Percentiles rank a stretch among this genome's conserved stretches.
These are phyloP conservation scores for Gracilaria gracilis DNA, from an alignment of 23 red algal species.

Conservation along the genomic window DNA sequence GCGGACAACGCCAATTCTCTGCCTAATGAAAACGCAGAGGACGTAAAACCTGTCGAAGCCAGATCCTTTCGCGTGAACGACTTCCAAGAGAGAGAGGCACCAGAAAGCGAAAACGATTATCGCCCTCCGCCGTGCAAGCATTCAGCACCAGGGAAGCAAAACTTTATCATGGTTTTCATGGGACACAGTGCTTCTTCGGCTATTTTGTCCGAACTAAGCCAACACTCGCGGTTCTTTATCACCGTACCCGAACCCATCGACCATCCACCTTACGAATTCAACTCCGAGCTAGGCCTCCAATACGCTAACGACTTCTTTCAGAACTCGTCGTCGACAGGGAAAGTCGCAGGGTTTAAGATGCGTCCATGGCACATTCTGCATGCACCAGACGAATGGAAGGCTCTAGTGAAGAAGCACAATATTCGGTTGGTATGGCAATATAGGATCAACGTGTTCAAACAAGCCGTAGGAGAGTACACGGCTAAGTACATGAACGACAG, in stretches of 20 bases:
- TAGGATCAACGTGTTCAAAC: constrained; percentile 57
- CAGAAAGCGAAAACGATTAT: not conserved
- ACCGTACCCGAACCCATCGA: constrained; percentile 55
- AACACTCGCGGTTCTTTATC: constrained; percentile 57
- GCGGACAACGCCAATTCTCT: not conserved
- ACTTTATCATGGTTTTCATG: constrained; percentile 75
- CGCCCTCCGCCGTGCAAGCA: constrained; percentile 20
- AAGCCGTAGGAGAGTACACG: constrained; percentile 63
- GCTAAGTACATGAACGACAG: constrained; percentile 53
- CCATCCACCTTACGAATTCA: constrained; percentile 39
- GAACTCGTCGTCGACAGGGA: constrained; percentile 6
- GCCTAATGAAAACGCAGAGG: not conserved
- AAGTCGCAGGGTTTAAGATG: constrained; percentile 63
- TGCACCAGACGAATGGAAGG: constrained; percentile 35
- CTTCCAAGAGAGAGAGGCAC: not conserved
- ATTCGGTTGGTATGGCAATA: constrained; percentile 66
- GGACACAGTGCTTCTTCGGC: constrained; percentile 71
- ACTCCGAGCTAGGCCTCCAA: constrained; percentile 18
- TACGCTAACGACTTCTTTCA: constrained; percentile 52
- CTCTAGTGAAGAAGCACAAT: constrained; percentile 30
- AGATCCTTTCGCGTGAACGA: not conserved
- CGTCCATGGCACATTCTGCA: constrained; percentile 61
- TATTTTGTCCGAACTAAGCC: constrained; percentile 63
- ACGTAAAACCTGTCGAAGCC: not conserved
- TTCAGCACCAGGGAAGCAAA: constrained; percentile 6